A percentile compares a stretch with the other conserved stretches of the same genome.
These are phyloP conservation scores for Solanum appendiculatum DNA, from an alignment of 257 asterid genomes.

Conservation along the genomic window DNA sequence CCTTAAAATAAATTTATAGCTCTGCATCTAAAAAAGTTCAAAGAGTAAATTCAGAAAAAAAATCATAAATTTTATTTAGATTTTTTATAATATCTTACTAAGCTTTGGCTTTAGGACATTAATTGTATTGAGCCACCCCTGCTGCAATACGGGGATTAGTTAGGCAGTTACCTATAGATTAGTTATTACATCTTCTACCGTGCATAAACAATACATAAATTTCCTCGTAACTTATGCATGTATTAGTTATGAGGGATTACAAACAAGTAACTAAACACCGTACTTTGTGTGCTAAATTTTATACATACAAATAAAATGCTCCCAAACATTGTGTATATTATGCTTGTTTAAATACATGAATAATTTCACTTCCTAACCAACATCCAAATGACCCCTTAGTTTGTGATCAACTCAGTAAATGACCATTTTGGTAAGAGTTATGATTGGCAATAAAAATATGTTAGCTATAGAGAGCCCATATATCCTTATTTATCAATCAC, in stretches of 20 bases:
- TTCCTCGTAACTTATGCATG: neutral
- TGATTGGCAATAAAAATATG: neutral
- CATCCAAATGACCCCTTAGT: neutral
- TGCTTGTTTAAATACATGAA: neutral
- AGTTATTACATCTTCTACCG: neutral
- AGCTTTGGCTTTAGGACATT: neutral
- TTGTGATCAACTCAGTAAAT: neutral
- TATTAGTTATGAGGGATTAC: neutral
- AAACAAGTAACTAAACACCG: neutral
- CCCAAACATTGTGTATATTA: neutral
- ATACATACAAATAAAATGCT: neutral
- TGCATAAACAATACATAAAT: neutral
- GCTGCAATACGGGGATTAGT: neutral
- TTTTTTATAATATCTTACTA: neutral
- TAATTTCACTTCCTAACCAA: neutral
- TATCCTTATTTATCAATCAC: neutral
- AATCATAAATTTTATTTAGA: neutral
- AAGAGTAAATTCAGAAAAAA: neutral
- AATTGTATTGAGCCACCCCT: neutral
- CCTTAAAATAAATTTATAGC: neutral
- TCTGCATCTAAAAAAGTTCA: neutral
- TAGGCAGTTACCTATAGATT: neutral
- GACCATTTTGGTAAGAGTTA: neutral
- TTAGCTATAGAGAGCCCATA: neutral
- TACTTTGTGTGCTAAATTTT: neutral